These are phyloP conservation scores for Naganishia liquefaciens DNA, from an alignment of 1,284 basidiomycete species.

Conservation along the genomic window DNA sequence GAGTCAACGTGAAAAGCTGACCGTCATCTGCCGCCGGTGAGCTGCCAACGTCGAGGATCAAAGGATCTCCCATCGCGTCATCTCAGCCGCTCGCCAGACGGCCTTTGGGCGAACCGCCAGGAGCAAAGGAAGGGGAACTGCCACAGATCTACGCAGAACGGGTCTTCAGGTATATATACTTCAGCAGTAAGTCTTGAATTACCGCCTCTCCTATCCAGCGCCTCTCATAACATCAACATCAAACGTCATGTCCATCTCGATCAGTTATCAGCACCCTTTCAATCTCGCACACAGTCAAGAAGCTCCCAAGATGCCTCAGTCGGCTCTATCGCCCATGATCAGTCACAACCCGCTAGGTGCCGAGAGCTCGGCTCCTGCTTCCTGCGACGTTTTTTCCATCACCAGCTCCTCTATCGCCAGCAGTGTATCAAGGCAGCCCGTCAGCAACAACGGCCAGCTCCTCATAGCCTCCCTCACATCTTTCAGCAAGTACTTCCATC, in stretches of 20 bases:
- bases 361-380: background rate
- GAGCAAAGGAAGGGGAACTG: too few species aligned
- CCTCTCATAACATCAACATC: background rate
- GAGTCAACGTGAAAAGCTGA: too few species aligned
- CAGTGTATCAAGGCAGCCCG: background rate
- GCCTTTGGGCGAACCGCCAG: too few species aligned
- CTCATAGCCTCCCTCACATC: slow-evolving; percentile 13
- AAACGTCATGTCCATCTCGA: slow-evolving; percentile 15
- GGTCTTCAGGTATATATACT: background rate
- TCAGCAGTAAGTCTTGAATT: background rate
- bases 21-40: too few species aligned
- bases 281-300: background rate
- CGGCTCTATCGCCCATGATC: background rate
- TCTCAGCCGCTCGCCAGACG: too few species aligned
- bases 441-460: slow-evolving; percentile 6
- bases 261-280: slow-evolving; percentile 4
- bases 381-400: background rate
- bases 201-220: too few species aligned
- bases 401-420: background rate
- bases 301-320: slow-evolving; percentile 14
- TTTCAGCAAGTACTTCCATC: slow-evolving; percentile 26
- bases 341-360: background rate
- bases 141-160: too few species aligned
- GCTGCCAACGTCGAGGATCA: too few species aligned
- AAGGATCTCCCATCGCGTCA: too few species aligned